phyloP scores from a whole-genome alignment of 345 rosid genomes.

The Lenwebbia sp. region DNA sequence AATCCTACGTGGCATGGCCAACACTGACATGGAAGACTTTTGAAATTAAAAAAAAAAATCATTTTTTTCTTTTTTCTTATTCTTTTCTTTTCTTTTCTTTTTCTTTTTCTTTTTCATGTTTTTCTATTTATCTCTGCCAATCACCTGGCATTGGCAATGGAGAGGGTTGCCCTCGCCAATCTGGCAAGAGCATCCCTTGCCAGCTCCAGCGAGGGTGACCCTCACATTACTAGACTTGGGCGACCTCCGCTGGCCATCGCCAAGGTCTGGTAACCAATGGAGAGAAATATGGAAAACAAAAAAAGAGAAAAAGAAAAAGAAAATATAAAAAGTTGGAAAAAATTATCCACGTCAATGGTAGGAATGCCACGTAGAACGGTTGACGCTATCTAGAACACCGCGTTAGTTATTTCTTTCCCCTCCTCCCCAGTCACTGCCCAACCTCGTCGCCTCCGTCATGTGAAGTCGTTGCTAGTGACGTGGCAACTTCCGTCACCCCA shows the following conservation, averaged over 20 bases:
- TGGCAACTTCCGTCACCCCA: neutral
- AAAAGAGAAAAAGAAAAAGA: neutral
- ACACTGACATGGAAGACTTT: neutral
- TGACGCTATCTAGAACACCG: too few relatives aligned
- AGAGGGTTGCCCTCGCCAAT: too few relatives aligned
- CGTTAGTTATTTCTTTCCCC: neutral
- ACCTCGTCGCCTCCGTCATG: neutral
- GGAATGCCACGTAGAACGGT: too few relatives aligned
- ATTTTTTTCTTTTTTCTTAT: too few relatives aligned
- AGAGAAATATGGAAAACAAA: rapidly evolving
- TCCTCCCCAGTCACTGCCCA: neutral
- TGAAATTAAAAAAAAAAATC: neutral
- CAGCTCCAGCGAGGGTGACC: neutral
- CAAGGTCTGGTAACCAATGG: neutral
- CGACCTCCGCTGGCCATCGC: neutral
- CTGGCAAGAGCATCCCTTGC: neutral
- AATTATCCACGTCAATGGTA: too few relatives aligned
- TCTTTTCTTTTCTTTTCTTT: neutral
- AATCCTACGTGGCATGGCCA: neutral
- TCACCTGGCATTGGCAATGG: neutral
- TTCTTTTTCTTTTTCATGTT: neutral
- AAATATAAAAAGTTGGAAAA: neutral
- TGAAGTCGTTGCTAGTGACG: neutral
- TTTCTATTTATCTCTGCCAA: neutral
- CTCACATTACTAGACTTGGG: neutral